phyloP scores from a whole-genome alignment of 495 filamentous ascomycete species.

The Daldinia grandis region DNA sequence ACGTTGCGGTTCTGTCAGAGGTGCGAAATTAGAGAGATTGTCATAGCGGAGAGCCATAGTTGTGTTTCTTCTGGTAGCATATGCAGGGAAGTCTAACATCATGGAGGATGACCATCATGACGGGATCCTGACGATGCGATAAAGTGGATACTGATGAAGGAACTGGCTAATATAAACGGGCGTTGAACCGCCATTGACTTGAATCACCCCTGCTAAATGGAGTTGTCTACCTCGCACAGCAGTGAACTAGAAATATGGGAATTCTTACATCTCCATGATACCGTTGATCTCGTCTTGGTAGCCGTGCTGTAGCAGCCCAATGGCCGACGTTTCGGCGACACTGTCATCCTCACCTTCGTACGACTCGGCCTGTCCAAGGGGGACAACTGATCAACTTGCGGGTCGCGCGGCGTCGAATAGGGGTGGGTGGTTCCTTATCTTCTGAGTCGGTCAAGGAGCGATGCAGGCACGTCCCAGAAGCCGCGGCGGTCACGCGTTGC shows the following conservation, averaged over 20 bases:
- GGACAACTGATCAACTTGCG: constrained; percentile 29
- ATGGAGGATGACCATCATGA: constrained; percentile 19
- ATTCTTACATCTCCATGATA: constrained; percentile 32
- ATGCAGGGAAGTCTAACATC: constrained; percentile 31
- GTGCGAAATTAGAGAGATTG: neutral
- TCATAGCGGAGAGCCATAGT: constrained; percentile 6
- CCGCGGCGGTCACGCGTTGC: constrained; percentile 11
- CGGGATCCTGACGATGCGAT: constrained; percentile 30
- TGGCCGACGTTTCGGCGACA: constrained; percentile 23
- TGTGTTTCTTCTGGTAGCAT: neutral
- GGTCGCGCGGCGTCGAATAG: constrained; percentile 34
- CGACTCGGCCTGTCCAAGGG: constrained; percentile 13
- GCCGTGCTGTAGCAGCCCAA: constrained; percentile 24
- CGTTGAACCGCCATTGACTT: constrained; percentile 18
- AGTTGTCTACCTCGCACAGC: constrained; percentile 30
- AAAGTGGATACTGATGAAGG: constrained; percentile 37
- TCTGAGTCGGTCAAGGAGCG: constrained; percentile 27
- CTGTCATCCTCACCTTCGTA: constrained; percentile 30
- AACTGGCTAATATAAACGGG: constrained; percentile 37
- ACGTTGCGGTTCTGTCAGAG: constrained; percentile 13
- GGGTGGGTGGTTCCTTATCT: constrained; percentile 33
- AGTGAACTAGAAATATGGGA: constrained; percentile 36
- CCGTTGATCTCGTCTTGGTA: constrained; percentile 24
- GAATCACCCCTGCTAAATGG: constrained; percentile 28
- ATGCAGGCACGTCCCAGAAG: constrained; percentile 20